Evolutionary conservation across 2,329 filamentous ascomycete species (phyloP).

Genomic region (Ophiostoma sp.): DNA sequence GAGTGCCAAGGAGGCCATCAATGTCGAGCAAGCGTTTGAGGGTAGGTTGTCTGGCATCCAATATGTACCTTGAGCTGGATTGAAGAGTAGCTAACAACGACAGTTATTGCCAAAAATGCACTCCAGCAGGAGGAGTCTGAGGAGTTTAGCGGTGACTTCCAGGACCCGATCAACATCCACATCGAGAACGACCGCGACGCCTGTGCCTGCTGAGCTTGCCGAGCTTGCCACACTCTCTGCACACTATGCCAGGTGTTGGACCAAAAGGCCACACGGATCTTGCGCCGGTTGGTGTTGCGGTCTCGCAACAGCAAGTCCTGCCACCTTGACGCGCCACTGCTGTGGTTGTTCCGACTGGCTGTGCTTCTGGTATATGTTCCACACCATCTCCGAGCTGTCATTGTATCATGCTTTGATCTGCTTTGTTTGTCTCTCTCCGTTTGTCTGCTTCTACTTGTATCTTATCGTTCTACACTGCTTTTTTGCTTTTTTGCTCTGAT

Average conservation of each 20-base stretch:
- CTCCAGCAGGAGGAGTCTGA: constrained; percentile 95
- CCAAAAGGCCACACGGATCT: too few relatives aligned
- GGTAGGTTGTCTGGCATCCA: constrained; percentile 39
- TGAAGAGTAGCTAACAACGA: constrained; percentile 15
- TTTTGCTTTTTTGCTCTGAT: neutral
- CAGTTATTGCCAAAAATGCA: constrained; percentile 93
- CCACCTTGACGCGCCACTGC: too few relatives aligned
- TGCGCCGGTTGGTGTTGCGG: too few relatives aligned
- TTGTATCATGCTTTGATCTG: too few relatives aligned
- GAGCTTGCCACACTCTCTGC: too few relatives aligned
- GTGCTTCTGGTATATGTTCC: too few relatives aligned
- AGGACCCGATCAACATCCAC: constrained; percentile 96
- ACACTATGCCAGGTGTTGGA: neutral
- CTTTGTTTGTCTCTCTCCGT: too few relatives aligned
- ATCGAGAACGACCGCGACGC: constrained; percentile 89
- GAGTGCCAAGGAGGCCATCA: constrained; percentile 96
- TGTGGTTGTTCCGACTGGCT: too few relatives aligned
- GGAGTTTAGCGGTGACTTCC: constrained; percentile 95
- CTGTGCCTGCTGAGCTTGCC: constrained; percentile 67
- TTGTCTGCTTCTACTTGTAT: neutral
- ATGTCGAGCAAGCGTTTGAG: constrained; percentile 79
- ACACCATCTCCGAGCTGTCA: too few relatives aligned
- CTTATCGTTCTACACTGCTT: neutral
- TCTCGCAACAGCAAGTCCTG: too few relatives aligned
- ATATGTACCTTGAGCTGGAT: neutral